phyloP scores from a whole-genome alignment of 176 grass and related monocot genomes.

The Avena insularis region DNA sequence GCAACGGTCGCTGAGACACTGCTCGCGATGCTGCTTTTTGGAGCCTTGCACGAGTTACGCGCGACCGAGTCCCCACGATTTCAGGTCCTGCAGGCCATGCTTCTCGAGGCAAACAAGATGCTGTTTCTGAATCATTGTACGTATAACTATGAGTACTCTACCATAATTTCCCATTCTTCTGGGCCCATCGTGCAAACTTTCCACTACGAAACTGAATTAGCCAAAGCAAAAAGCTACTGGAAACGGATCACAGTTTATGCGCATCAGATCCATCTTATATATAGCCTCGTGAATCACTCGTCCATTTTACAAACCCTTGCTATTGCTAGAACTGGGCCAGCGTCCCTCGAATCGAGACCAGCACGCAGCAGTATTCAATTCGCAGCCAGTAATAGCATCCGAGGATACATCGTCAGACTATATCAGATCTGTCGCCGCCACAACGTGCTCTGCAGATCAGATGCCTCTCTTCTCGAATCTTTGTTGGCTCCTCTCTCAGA shows the following conservation, averaged over 20 bases:
- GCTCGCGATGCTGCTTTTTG: background rate
- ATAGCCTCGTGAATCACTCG: background rate
- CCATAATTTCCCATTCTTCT: background rate
- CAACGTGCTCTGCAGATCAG: background rate
- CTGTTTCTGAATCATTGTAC: background rate
- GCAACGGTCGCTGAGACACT: slow-evolving; percentile 27
- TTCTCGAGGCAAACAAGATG: slow-evolving; percentile 27
- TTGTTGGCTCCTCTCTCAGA: background rate
- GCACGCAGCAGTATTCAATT: background rate
- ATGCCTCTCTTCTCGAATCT: slow-evolving; percentile 13
- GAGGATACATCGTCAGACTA: background rate
- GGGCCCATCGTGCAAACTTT: background rate
- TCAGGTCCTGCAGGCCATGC: background rate
- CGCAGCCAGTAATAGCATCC: background rate
- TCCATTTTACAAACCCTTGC: background rate
- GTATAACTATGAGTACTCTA: too few relatives aligned
- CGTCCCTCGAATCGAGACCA: background rate
- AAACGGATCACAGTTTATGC: background rate
- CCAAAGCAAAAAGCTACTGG: background rate
- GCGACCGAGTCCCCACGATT: slow-evolving; percentile 18
- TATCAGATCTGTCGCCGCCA: slow-evolving; percentile 13
- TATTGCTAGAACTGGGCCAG: background rate
- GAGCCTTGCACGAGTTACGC: slow-evolving; percentile 2
- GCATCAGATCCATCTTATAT: background rate
- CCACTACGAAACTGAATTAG: background rate